These are phyloP conservation scores for Cladosporium halotolerans DNA, from an alignment of 2,329 filamentous ascomycete genomes.

Conservation along the genomic window DNA sequence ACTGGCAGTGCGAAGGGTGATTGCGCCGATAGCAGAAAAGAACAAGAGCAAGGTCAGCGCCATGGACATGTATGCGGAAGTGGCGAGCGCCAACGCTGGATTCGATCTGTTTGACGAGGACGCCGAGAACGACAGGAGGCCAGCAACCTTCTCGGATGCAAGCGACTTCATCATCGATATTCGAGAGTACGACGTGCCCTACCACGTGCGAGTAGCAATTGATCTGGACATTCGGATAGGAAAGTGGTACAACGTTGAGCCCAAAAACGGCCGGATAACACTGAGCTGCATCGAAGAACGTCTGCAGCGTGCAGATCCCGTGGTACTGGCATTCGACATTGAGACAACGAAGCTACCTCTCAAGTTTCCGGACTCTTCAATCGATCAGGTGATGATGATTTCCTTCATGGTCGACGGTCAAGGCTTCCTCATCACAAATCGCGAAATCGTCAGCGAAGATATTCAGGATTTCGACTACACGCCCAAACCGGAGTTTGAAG, in stretches of 20 bases:
- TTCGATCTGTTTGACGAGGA: constrained; percentile 96
- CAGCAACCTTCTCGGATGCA: constrained; percentile 70
- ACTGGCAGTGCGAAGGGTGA: constrained; percentile 72
- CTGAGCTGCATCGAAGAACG: constrained; percentile 80
- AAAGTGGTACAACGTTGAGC: constrained; percentile 94
- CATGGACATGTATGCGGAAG: constrained; percentile 97
- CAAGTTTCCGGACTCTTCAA: constrained; percentile 90
- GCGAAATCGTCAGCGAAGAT: constrained; percentile 95
- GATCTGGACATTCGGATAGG: constrained; percentile 90
- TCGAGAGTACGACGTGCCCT: constrained; percentile 97
- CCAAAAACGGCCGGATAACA: constrained; percentile 83
- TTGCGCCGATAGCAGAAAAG: constrained; percentile 88
- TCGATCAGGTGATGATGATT: constrained; percentile 99
- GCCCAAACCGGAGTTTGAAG: constrained; percentile 90
- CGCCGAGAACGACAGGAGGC: constrained; percentile 67
- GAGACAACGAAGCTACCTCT: constrained; percentile 93
- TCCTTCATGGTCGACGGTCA: constrained; percentile 99
- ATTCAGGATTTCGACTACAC: constrained; percentile 98
- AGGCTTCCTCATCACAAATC: constrained; percentile 94
- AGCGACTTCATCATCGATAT: constrained; percentile 98
- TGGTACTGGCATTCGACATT: constrained; percentile 99
- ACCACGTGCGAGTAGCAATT: constrained; percentile 98
- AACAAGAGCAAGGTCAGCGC: constrained; percentile 95
- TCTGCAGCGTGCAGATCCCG: constrained; percentile 83
- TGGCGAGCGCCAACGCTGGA: constrained; percentile 74